Evolutionary conservation across 495 filamentous ascomycete species (phyloP).

Genomic region (Talaromyces adpressus): DNA sequence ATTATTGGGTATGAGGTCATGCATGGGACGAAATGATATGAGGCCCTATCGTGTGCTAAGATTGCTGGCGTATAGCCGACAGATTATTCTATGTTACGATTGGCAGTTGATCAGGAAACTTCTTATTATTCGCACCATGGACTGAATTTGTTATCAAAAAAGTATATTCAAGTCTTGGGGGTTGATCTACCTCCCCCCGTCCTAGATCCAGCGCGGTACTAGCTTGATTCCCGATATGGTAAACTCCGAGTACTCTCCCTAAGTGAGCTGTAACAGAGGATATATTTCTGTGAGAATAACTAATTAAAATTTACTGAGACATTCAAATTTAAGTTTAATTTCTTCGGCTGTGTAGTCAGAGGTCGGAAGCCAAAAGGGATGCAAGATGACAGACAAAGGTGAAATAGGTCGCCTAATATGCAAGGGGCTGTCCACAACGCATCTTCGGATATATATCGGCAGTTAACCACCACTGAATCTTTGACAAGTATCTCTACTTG

Average conservation of each 20-base stretch:
- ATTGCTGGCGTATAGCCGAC: background rate
- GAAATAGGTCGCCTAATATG: background rate
- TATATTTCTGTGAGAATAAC: background rate
- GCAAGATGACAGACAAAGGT: background rate
- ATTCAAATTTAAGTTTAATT: background rate
- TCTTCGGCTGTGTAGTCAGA: background rate
- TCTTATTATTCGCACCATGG: too few relatives aligned
- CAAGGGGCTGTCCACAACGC: background rate
- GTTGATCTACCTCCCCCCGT: background rate
- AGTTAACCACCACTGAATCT: background rate
- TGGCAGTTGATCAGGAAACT: background rate
- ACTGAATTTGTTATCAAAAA: too few relatives aligned
- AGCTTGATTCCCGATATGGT: background rate
- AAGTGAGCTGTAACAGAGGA: background rate
- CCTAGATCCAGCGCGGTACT: background rate
- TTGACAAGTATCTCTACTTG: background rate
- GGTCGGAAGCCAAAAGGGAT: background rate
- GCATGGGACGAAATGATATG: background rate
- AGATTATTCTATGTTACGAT: background rate
- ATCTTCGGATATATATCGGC: background rate
- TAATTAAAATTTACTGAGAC: background rate
- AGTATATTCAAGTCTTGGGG: too few relatives aligned
- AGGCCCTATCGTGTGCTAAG: background rate
- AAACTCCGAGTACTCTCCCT: background rate
- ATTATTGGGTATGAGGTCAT: background rate